Base-by-base conservation (phyloP, 2,329 filamentous ascomycete genomes). In the Sordariomycetes sp. region DNA sequence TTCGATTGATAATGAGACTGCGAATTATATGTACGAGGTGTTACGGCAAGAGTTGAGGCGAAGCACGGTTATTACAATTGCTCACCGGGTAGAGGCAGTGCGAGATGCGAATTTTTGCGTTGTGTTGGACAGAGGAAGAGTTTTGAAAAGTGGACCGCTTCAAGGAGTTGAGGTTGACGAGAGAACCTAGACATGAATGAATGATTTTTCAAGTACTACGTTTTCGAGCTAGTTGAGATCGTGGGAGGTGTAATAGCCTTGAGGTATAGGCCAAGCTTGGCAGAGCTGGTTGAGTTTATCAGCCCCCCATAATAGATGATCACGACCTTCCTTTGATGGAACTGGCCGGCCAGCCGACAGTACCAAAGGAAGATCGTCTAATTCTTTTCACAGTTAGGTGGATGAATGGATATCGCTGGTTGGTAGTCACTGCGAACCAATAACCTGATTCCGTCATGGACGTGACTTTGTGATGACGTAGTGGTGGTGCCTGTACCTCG, bases 51-150 rank as follows among this genome's bases (percentile, higher is more conserved):
- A 84, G 64, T 69, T 85, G 52, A 64, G 65, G 3, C 60, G 73
- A 15, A 82, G 78, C 61, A 85, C 82, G 0, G 80, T 86, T 2
- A 81, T 86, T 50, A 84, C 82, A 0, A 84, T 86, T 64, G 82
- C 82, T n/a, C 82, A 86, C 65, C 74, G 82, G 1, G 69, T 84
- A 1, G 79, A 84, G 65, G 83, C 82, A 0, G 83, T 86, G 10
- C 72, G 74, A 61, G 78, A 81, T 59, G 80, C 80, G 0, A 74
- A 76, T 55, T 84, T 76, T 64, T 79, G 76, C 57, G 65, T 84
- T 53, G 68, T 79, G 34, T 63, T 84, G 53, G 78, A 82, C 36
- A 68, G 69, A 15, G 80, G 80, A 1, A 66, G 67, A 17, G 74
- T 84, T 0, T 68, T 81, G 1, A 73, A 74, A 61, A 74, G 74